phyloP scores from a whole-genome alignment of 2,329 filamentous ascomycete genomes.

The Periconia sp. region DNA sequence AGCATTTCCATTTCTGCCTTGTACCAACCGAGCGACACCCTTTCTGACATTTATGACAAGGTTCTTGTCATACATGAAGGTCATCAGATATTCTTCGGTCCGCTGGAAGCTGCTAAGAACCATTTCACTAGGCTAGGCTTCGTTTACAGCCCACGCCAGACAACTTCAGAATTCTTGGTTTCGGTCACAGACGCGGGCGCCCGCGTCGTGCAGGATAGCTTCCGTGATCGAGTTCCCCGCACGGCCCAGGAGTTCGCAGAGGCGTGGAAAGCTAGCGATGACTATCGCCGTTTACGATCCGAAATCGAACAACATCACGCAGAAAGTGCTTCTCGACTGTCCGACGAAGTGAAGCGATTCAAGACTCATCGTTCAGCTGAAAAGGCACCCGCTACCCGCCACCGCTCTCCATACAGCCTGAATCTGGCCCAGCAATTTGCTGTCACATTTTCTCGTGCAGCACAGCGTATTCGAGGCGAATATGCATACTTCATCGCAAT shows the following conservation, averaged over 20 bases:
- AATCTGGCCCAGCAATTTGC: not conserved
- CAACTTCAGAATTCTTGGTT: conserved; percentile 73
- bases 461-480: conserved; percentile 1
- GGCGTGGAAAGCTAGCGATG: not conserved
- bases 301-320: conserved; percentile 1
- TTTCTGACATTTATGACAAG: conserved; percentile 65
- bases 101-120: conserved; percentile 59
- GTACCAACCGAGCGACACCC: conserved; percentile 48
- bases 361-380: too few relatives aligned
- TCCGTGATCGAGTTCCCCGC: not conserved
- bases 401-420: too few relatives aligned
- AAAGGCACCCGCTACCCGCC: conserved; percentile 1
- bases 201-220: conserved; percentile 39
- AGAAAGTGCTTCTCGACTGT: too few relatives aligned
- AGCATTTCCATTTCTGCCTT: conserved; percentile 59
- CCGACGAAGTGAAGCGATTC: too few relatives aligned
- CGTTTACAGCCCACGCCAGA: conserved; percentile 36
- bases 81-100: conserved; percentile 73
- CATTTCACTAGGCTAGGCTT: conserved; percentile 72
- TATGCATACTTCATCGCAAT: not conserved
- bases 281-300: not conserved
- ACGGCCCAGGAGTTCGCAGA: not conserved
- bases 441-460: not conserved
- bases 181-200: conserved; percentile 56
- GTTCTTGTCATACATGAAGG: conserved; percentile 74